Base-by-base conservation (phyloP, 371 early-diverging fungal genomes). In the Cokeromyces recurvatus region DNA sequence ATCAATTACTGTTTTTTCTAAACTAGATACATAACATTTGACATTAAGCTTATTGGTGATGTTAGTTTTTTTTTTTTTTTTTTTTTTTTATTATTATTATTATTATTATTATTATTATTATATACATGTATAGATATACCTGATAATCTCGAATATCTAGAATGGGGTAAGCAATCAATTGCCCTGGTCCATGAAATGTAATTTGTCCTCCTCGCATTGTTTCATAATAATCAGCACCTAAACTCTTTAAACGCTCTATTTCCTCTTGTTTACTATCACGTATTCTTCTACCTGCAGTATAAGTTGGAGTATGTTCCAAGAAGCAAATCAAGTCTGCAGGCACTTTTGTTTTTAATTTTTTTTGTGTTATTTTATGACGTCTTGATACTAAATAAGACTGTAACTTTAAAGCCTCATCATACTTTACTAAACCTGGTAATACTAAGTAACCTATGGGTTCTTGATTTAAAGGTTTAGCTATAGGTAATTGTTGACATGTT, bases 141-240 rank as follows among this genome's bases (percentile, higher is more conserved):
- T 79, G 56, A 43, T 68, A 74, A 41, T 76, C 73, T 37, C 82
- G 77, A 27, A 98, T 69, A 56, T 94, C 77, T 9, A 97, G 31
- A 36, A 93, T 92, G 2, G 98, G 98, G 61, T 98, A 98, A 9
- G 85, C 93, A 19, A 98, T 91, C 31, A 98, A 70, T 70, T 98
- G 98, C 0, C 97, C 97, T 2, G 97, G 98, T 0, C 97, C 97
- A 71, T 98, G 98, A 59, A 86, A 98, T 0, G 98, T 98, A 5
- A 87, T 80, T 68, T 98, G 90, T 5, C 98, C 98, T 16, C 98
- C 98, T 11, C 97, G 74, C 64, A 79, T 66, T 0, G 84, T 81
- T 71, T 91, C 87, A 41, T 71, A 80, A 64, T 91, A 95, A 21
- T 88, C 89, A 16, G 92, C 88, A 2, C 90, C 91, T 11, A 86